Evolutionary conservation across 73 alveolate genomes (phyloP).

Genomic region (Halteria grandinella): DNA sequence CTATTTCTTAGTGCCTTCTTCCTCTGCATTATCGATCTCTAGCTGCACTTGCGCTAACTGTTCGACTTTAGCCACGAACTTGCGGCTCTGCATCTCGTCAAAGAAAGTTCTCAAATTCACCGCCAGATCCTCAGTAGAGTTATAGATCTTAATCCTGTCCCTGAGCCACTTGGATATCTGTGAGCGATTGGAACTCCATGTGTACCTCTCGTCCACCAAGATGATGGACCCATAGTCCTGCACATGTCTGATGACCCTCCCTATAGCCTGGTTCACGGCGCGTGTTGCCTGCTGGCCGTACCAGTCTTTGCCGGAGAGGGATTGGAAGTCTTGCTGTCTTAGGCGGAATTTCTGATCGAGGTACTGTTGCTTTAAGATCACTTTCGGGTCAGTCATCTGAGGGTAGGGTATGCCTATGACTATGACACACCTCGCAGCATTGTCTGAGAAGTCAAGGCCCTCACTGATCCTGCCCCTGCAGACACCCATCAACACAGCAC

Average conservation of each 20-base stretch:
- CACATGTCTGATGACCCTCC: conserved; percentile 96
- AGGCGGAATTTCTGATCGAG: conserved; percentile 73
- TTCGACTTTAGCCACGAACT: conserved; percentile 37
- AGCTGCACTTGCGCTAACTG: conserved; percentile 1
- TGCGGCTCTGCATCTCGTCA: conserved; percentile 4
- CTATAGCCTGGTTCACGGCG: conserved; percentile 94
- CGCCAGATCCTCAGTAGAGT: background rate
- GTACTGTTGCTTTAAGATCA: conserved; percentile 84
- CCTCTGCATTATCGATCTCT: conserved; percentile 23
- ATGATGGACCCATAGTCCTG: conserved; percentile 93
- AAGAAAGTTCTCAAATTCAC: background rate
- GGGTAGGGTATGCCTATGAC: conserved; percentile 98
- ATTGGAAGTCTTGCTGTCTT: conserved; percentile 32
- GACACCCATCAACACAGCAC: conserved; percentile 91
- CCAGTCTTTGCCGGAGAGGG: conserved; percentile 91
- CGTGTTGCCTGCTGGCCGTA: conserved; percentile 90
- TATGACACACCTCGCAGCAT: conserved; percentile 91
- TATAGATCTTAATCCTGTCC: conserved; percentile 59
- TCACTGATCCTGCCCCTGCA: conserved; percentile 94
- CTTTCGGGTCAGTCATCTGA: conserved; percentile 85
- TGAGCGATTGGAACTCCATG: conserved; percentile 56
- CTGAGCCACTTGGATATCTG: conserved; percentile 84
- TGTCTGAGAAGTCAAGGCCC: conserved; percentile 96
- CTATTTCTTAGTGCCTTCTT: background rate
- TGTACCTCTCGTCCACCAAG: conserved; percentile 81